Evolutionary conservation across 805 yeast species (phyloP).

Genomic region (Kodamaea neixiangensis): DNA sequence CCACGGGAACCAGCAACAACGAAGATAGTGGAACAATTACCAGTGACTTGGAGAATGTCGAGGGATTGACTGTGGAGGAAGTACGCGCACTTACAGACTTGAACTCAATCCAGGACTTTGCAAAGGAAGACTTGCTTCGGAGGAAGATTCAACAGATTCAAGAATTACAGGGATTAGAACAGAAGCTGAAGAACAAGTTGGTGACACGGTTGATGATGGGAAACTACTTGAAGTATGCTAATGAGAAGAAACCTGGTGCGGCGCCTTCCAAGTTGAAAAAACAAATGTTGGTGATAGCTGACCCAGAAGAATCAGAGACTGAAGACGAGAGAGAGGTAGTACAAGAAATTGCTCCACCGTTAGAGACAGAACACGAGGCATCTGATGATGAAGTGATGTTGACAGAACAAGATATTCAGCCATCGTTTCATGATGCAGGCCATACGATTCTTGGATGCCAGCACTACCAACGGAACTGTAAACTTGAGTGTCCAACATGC

Average conservation of each 20-base stretch:
- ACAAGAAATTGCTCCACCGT: neutral
- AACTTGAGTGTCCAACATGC: slow-evolving; percentile 78
- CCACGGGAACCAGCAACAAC: neutral
- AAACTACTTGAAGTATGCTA: slow-evolving; percentile 53
- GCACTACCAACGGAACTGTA: slow-evolving; percentile 84
- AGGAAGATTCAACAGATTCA: slow-evolving; percentile 51
- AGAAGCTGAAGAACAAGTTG: slow-evolving; percentile 48
- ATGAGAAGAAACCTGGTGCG: neutral
- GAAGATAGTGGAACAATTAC: slow-evolving; percentile 19
- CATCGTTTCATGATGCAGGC: slow-evolving; percentile 48
- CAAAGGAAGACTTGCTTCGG: slow-evolving; percentile 44
- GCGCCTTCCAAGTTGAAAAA: slow-evolving; percentile 16
- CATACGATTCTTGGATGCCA: slow-evolving; percentile 67
- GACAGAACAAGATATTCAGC: slow-evolving; percentile 47
- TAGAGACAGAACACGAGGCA: slow-evolving; percentile 16
- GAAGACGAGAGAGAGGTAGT: neutral
- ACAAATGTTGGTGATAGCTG: slow-evolving; percentile 19
- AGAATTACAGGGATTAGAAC: slow-evolving; percentile 34
- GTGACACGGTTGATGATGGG: slow-evolving; percentile 72
- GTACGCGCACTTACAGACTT: slow-evolving; percentile 38
- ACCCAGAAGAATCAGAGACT: slow-evolving; percentile 11
- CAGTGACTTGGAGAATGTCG: slow-evolving; percentile 34
- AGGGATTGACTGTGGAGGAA: slow-evolving; percentile 38
- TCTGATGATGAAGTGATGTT: slow-evolving; percentile 45
- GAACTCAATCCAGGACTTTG: slow-evolving; percentile 37